A percentile compares a stretch with the other conserved stretches of the same genome.
Evolutionary conservation across 2,329 filamentous ascomycete species (phyloP).

Genomic region (Colletotrichum lini): DNA sequence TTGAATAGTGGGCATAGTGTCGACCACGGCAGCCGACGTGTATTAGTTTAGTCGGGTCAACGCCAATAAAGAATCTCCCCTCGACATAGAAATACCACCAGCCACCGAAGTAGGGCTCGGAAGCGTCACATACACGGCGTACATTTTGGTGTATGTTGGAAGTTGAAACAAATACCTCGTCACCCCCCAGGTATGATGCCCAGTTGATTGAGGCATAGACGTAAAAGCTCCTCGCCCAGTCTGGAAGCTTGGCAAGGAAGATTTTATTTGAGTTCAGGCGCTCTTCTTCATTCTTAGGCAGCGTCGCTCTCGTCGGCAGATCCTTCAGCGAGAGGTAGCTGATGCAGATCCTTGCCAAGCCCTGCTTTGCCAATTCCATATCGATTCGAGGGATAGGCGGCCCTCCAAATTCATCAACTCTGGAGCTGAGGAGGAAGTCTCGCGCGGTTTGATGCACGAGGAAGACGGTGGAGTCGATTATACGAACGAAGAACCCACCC

Average conservation of each 20-base stretch:
- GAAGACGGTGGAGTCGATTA: slow-evolving; percentile 21
- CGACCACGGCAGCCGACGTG: background rate
- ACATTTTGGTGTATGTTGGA: background rate
- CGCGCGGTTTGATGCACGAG: slow-evolving; percentile 35
- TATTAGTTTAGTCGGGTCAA: background rate
- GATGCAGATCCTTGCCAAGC: background rate
- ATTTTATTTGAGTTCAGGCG: background rate
- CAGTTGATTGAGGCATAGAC: slow-evolving; percentile 14
- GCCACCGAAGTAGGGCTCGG: background rate
- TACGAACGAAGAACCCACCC: slow-evolving; percentile 32
- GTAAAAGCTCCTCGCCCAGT: background rate
- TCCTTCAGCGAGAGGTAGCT: slow-evolving; percentile 20
- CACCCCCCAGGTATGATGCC: background rate
- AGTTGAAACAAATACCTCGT: background rate
- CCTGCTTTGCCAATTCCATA: background rate
- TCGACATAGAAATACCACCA: slow-evolving; percentile 22
- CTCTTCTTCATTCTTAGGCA: background rate
- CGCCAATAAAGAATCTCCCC: background rate
- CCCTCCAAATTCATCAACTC: background rate
- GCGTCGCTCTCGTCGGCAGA: background rate
- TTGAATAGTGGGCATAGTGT: background rate
- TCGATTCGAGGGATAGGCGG: background rate
- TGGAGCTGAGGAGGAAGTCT: slow-evolving; percentile 21
- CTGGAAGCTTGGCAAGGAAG: background rate
- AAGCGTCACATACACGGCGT: slow-evolving; percentile 3